These are phyloP conservation scores for Quercus variabilis DNA, from an alignment of 306 rosid species.

Conservation along the genomic window DNA sequence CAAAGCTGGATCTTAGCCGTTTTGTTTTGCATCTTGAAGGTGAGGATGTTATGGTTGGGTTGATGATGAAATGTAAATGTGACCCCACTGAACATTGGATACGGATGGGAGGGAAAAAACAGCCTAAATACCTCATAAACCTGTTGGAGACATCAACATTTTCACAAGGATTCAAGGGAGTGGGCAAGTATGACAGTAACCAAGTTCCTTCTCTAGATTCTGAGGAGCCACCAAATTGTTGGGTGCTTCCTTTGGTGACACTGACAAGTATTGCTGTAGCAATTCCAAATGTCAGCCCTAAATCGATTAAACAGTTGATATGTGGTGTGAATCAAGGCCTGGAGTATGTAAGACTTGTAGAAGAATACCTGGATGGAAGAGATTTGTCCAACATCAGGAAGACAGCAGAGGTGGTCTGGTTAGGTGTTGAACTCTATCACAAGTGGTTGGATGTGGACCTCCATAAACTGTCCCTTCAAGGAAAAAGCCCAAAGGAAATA, in stretches of 20 bases:
- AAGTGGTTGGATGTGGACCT: conserved; percentile 76
- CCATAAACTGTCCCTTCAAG: conserved; percentile 42
- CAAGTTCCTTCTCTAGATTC: conserved; percentile 47
- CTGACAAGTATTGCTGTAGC: conserved; percentile 62
- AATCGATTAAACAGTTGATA: conserved; percentile 33
- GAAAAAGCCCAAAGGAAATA: conserved; percentile 39
- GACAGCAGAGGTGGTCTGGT: conserved; percentile 66
- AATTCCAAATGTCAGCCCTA: conserved; percentile 45
- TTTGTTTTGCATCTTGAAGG: conserved; percentile 88
- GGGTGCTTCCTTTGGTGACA: conserved; percentile 86
- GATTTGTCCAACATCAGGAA: conserved; percentile 37
- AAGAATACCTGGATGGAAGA: conserved; percentile 44
- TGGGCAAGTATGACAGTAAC: conserved; percentile 49
- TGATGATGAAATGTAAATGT: conserved; percentile 54
- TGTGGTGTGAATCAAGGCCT: conserved; percentile 54
- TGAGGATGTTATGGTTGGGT: conserved; percentile 61
- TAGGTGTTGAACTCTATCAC: conserved; percentile 61
- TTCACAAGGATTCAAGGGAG: conserved; percentile 56
- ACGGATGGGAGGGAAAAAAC: conserved; percentile 47
- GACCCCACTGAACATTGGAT: conserved; percentile 71
- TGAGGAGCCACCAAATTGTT: conserved; percentile 55
- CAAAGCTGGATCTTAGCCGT: conserved; percentile 46
- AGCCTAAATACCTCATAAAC: conserved; percentile 48
- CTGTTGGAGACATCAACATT: conserved; percentile 53
- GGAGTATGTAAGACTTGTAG: conserved; percentile 43